A percentile compares a stretch with the other conserved stretches of the same genome.
These are phyloP conservation scores for Bodo saltans DNA, from an alignment of 78 protist species.

Conservation along the genomic window DNA sequence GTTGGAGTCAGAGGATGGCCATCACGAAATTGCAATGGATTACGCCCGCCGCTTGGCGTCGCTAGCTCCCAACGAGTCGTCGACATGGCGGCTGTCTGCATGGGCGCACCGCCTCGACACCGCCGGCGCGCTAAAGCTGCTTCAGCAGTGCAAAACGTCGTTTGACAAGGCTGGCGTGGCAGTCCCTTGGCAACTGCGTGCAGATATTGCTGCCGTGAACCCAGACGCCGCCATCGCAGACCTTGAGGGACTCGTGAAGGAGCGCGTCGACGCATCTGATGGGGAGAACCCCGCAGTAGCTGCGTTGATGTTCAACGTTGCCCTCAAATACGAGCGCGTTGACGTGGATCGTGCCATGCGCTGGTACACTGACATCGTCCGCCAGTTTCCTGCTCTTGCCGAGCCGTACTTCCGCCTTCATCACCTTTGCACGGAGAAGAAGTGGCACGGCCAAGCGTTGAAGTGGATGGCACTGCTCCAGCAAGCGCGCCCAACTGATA, in stretches of 20 bases:
- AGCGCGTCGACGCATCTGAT: too few species aligned
- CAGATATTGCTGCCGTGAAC: too few species aligned
- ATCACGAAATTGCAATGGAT: not conserved
- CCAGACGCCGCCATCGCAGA: too few species aligned
- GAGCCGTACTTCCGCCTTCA: not conserved
- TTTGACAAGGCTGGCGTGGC: too few species aligned
- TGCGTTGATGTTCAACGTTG: not conserved
- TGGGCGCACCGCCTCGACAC: not conserved
- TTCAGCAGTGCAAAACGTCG: too few species aligned
- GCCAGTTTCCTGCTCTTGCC: not conserved
- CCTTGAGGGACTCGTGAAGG: too few species aligned
- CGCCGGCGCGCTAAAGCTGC: too few species aligned
- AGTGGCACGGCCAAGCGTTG: not conserved
- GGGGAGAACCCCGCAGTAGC: too few species aligned
- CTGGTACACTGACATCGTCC: not conserved
- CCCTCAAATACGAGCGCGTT: not conserved
- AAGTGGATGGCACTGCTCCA: not conserved
- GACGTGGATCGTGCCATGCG: not conserved
- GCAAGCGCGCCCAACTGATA: not conserved
- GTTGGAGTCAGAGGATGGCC: not conserved
- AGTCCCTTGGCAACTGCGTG: too few species aligned
- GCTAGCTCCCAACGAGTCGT: not conserved
- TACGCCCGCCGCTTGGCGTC: not conserved
- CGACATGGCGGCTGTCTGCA: not conserved
- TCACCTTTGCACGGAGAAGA: not conserved